Evolutionary conservation across 2,329 filamentous ascomycete genomes (phyloP).

Genomic region (Chalaropsis thielavioides): DNA sequence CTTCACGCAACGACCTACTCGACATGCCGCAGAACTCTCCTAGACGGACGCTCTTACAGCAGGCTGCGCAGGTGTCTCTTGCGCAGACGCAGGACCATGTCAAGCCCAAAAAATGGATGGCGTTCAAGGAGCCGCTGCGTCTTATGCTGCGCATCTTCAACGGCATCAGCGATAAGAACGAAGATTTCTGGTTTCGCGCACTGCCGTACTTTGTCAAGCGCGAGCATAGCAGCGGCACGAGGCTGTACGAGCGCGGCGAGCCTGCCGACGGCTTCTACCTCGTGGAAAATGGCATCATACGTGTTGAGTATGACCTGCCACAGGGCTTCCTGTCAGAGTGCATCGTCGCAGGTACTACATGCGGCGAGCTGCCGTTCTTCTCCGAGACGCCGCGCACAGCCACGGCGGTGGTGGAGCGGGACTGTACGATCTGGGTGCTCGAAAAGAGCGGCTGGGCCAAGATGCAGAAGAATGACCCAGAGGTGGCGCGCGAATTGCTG

Average conservation of each 20-base stretch:
- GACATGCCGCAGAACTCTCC: slow-evolving; percentile 56
- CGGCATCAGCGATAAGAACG: slow-evolving; percentile 67
- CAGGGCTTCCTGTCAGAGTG: slow-evolving; percentile 82
- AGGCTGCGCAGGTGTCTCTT: slow-evolving; percentile 47
- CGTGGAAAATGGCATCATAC: slow-evolving; percentile 73
- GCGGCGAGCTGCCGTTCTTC: slow-evolving; percentile 93
- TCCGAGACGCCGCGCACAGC: slow-evolving; percentile 77
- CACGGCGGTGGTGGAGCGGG: slow-evolving; percentile 68
- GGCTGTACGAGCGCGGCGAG: slow-evolving; percentile 68
- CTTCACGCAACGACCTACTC: slow-evolving; percentile 17
- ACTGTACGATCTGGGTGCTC: slow-evolving; percentile 73
- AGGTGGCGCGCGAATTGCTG: slow-evolving; percentile 71
- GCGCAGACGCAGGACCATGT: slow-evolving; percentile 44
- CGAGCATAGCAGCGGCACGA: slow-evolving; percentile 51
- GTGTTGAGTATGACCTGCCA: slow-evolving; percentile 79
- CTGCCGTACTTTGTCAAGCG: slow-evolving; percentile 59
- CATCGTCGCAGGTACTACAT: slow-evolving; percentile 87
- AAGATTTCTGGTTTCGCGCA: slow-evolving; percentile 87
- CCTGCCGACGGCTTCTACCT: slow-evolving; percentile 74
- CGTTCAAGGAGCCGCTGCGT: slow-evolving; percentile 77
- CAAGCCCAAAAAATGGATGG: slow-evolving; percentile 62
- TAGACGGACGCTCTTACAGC: slow-evolving; percentile 58
- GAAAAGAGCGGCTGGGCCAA: slow-evolving; percentile 54
- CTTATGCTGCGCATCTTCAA: slow-evolving; percentile 94
- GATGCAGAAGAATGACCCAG: slow-evolving; percentile 57